A percentile compares a stretch with the other conserved stretches of the same genome.
Conservation (phyloP, 345 rosid genomes). For the Kandelia obovata region DNA sequence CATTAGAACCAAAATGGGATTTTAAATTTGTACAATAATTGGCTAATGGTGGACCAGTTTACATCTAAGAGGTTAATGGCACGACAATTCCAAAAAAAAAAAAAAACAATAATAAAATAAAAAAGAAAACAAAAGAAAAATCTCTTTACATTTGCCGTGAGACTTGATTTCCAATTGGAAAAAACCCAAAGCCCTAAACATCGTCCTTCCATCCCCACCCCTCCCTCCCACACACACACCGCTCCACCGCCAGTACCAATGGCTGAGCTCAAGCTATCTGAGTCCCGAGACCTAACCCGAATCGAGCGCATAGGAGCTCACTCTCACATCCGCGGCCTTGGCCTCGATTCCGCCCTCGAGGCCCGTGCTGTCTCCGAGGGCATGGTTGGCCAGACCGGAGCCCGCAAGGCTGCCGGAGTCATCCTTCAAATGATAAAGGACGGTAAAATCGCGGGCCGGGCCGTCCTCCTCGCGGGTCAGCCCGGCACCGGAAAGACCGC, state of each 20-base stretch:
- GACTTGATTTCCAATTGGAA: neutral
- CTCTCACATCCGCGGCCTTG: conserved; percentile 90
- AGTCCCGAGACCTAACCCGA: conserved; percentile 76
- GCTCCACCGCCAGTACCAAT: conserved; percentile 19
- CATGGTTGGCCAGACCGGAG: conserved; percentile 76
- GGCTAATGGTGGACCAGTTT: no score
- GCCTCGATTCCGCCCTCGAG: conserved; percentile 84
- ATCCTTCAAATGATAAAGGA: conserved; percentile 91
- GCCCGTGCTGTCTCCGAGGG: conserved; percentile 87
- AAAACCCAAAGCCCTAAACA: conserved; percentile 7
- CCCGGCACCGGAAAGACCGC: conserved; percentile 97
- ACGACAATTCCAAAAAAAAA: no score
- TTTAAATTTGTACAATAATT: no score
- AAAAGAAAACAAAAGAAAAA: no score
- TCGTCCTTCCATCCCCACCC: neutral
- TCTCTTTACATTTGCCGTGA: no score
- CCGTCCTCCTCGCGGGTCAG: conserved; percentile 88
- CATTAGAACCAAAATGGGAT: no score
- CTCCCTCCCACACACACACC: no score
- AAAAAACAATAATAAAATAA: no score
- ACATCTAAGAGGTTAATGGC: no score
- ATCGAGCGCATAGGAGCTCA: conserved; percentile 95
- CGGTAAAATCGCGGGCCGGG: conserved; percentile 86
- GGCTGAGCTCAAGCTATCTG: conserved; percentile 81
- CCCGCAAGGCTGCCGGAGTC: conserved; percentile 92